Evolutionary conservation across 176 grass and related monocot genomes (phyloP).

Genomic region (maize (Zea mays)): Zm-B73-REFERENCE-NAM-5.0 NC_050098.1:172131001-172131500

Average conservation of each 20-base stretch:
- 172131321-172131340: conserved; percentile 67
- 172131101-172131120: not conserved
- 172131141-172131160: not conserved
- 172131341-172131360: conserved; percentile 68
- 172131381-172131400: conserved; percentile 74
- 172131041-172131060: not conserved
- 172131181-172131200: not conserved
- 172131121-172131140: not conserved
- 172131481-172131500: conserved; percentile 3
- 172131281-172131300: conserved; percentile 31
- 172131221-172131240: not conserved
- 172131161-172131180: not conserved
- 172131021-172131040: not conserved
- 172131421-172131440: conserved; percentile 77
- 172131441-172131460: conserved; percentile 77
- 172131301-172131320: conserved; percentile 39
- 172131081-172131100: not conserved
- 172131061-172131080: conserved; percentile 24
- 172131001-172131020: not conserved
- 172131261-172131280: conserved; percentile 29
- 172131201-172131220: conserved; percentile 30
- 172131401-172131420: conserved; percentile 80
- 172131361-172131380: conserved; percentile 75
- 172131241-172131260: conserved; percentile 18
- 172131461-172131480: conserved; percentile 74